Percentiles rank a stretch among this genome's conserved stretches.
phyloP scores from a whole-genome alignment of 148 eudicot species.

The Rhododendron ferrugineum region DNA sequence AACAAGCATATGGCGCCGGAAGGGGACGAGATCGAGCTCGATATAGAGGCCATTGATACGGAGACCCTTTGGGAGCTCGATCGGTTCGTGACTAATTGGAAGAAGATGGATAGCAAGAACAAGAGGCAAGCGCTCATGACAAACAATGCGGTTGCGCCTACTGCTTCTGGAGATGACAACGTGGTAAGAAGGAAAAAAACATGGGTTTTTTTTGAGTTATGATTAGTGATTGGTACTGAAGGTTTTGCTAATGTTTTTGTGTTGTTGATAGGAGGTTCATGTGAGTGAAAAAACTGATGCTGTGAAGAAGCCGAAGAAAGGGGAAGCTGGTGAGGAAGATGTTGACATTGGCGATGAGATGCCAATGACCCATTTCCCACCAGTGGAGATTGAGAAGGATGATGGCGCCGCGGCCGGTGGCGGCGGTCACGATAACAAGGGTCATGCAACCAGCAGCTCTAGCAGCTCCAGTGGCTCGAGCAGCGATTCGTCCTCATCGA shows the following conservation, averaged over 20 bases:
- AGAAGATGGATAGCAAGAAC: conserved; percentile 74
- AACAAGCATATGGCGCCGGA: conserved; percentile 65
- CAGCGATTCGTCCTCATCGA: conserved; percentile 83
- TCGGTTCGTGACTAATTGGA: conserved; percentile 78
- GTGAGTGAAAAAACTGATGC: conserved; percentile 42
- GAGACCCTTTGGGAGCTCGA: conserved; percentile 95
- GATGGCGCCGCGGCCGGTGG: conserved; percentile 30
- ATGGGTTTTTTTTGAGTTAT: neutral
- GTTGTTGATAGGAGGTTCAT: conserved; percentile 29
- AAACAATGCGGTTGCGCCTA: conserved; percentile 15
- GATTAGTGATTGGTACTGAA: neutral
- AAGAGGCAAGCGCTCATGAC: conserved; percentile 62
- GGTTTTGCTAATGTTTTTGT: neutral
- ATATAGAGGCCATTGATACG: conserved; percentile 73
- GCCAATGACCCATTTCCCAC: conserved; percentile 69
- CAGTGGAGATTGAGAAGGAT: conserved; percentile 81
- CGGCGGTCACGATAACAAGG: conserved; percentile 9
- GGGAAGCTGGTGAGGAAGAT: conserved; percentile 70
- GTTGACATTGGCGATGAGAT: conserved; percentile 90
- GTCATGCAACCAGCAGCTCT: conserved; percentile 51
- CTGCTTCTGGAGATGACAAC: conserved; percentile 28
- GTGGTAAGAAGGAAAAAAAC: conserved; percentile 18
- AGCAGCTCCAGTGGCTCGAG: conserved; percentile 78
- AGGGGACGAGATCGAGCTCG: conserved; percentile 89
- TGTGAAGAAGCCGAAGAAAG: conserved; percentile 41